Percentiles rank a stretch among this genome's conserved stretches.
Conservation (phyloP, 164 flowering plant species). For the Umbilicus rupestris region DNA sequence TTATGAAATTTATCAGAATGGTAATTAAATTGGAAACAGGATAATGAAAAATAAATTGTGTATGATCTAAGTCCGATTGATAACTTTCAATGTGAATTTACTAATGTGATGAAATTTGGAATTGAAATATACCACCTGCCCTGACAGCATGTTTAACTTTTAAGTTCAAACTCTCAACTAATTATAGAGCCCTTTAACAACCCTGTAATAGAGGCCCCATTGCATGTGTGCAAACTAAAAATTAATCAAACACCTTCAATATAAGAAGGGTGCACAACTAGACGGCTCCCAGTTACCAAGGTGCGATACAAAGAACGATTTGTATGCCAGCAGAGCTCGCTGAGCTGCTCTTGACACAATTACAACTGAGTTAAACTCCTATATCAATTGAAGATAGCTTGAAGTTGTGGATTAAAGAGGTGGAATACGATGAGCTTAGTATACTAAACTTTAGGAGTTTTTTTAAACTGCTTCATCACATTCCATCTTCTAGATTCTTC, state of each 20-base stretch:
- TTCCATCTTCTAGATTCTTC: neutral
- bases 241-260: neutral
- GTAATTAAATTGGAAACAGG: neutral
- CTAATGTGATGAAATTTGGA: neutral
- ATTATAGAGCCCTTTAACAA: neutral
- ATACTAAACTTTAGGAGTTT: no score
- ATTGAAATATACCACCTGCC: neutral
- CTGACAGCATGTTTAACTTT: neutral
- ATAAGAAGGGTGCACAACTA: neutral
- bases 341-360: no score
- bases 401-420: no score
- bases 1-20: neutral
- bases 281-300: no score
- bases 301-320: neutral
- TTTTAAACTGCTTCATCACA: neutral
- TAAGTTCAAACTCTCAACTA: neutral
- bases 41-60: neutral
- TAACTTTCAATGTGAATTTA: neutral
- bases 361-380: no score
- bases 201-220: neutral
- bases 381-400: no score
- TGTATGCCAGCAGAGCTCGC: neutral
- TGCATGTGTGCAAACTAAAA: neutral
- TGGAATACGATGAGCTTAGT: no score
- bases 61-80: neutral